These are phyloP conservation scores for Solanum peruvianum DNA, from an alignment of 257 asterid species.

Conservation along the genomic window DNA sequence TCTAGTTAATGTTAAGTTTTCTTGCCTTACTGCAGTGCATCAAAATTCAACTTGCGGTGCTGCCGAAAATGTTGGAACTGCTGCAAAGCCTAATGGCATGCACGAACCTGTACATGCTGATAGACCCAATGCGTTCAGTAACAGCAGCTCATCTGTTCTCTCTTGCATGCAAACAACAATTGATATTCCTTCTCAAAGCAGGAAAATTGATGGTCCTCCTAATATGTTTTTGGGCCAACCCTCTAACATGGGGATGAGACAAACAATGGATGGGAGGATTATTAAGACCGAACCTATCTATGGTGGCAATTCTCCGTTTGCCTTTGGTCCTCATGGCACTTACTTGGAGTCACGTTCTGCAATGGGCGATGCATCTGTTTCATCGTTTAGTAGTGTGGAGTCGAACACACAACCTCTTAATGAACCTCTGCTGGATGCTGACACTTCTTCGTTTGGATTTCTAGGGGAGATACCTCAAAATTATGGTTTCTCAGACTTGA, in stretches of 20 bases:
- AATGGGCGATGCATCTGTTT: conserved; percentile 54
- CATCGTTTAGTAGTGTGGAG: conserved; percentile 53
- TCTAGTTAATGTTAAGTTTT: neutral
- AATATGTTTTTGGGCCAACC: conserved; percentile 42
- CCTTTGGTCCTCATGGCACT: conserved; percentile 40
- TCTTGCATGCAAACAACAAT: conserved; percentile 31
- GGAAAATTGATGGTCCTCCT: conserved; percentile 30
- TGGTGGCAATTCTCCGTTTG: conserved; percentile 44
- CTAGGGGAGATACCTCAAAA: conserved; percentile 39
- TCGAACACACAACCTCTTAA: conserved; percentile 49
- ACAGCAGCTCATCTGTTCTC: conserved; percentile 34
- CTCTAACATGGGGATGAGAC: conserved; percentile 40
- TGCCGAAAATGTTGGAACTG: conserved; percentile 27
- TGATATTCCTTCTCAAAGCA: conserved; percentile 25
- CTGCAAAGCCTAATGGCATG: conserved; percentile 35
- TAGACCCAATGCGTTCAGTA: conserved; percentile 22
- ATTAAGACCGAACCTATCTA: conserved; percentile 47
- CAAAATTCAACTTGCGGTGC: conserved; percentile 31
- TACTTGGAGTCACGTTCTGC: conserved; percentile 44
- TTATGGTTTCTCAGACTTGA: conserved; percentile 43
- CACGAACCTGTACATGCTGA: conserved; percentile 20
- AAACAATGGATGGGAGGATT: conserved; percentile 34
- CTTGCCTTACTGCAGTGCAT: conserved; percentile 34
- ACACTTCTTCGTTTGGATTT: conserved; percentile 45
- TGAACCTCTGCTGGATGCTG: conserved; percentile 50